A percentile compares a stretch with the other conserved stretches of the same genome.
phyloP scores from a whole-genome alignment of 768 basidiomycete species.

The Hygrophoropsis aurantiaca region DNA sequence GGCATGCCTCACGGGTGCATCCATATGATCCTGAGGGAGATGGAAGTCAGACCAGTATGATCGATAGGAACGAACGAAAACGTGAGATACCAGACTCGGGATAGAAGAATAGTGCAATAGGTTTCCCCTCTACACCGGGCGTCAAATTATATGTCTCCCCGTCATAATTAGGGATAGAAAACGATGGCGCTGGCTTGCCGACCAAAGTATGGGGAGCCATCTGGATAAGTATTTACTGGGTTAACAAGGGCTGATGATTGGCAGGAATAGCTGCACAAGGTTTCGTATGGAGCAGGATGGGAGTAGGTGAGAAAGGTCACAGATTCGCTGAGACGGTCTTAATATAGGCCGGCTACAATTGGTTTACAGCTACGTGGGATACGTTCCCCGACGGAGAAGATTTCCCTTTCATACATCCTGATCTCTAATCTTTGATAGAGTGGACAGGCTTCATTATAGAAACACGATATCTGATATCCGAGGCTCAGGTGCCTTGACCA shows the following conservation, averaged over 20 bases:
- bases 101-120: conserved; percentile 78
- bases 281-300: too few species aligned
- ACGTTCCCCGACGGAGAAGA: too few species aligned
- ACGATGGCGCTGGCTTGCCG: conserved; percentile 61
- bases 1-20: conserved; percentile 81
- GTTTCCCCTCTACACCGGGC: conserved; percentile 52
- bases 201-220: conserved; percentile 55
- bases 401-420: not conserved
- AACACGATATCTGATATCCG: conserved; percentile 7
- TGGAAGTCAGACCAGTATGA: not conserved
- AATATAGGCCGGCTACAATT: conserved; percentile 7
- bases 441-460: not conserved
- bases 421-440: conserved; percentile 7
- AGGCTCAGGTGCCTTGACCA: not conserved
- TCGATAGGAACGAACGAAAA: not conserved
- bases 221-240: conserved; percentile 4
- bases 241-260: too few species aligned
- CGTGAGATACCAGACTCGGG: conserved; percentile 56
- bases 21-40: conserved; percentile 58
- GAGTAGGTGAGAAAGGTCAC: too few species aligned
- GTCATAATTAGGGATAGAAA: conserved; percentile 65
- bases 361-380: too few species aligned
- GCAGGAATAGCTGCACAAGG: too few species aligned
- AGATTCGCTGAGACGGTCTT: too few species aligned
- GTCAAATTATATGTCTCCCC: conserved; percentile 61